Base-by-base conservation (phyloP, 2,329 filamentous ascomycete genomes). In the Botryotinia narcissicola region DNA sequence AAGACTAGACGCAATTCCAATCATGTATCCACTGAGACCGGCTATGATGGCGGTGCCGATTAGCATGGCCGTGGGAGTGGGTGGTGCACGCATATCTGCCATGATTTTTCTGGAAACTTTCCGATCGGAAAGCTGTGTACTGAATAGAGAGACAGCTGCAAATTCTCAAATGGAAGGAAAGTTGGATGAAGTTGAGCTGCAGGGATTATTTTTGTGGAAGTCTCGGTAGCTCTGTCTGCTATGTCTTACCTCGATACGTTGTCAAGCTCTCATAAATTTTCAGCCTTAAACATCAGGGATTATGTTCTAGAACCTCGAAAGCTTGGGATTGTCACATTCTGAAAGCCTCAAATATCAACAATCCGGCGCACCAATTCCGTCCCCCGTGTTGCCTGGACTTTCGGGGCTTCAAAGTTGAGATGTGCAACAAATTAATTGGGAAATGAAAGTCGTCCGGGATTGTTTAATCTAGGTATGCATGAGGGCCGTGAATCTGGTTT, bases 11-110 rank as follows among this genome's bases (percentile, higher is more conserved):
- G 87, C 89, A 74, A 97, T 84, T 76, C 93, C 94, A 32, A 98
- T 87, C 73, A 94, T 89, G 83, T 95, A 97, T 78, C 95, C 95
- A 1, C 89, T 88, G 71, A 96, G 81, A 77, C 93, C 90, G 75
- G 91, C 88, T 73, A 95, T 84, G 75, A 97, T 87, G 76, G 91
- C 90, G 29, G 93, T 94, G 72, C 91, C 89, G 75, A 95, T 84
- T 63, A 94, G 85, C 73, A 94, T 86, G 75, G 89, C 87, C 16
- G 78, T 32, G 4, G 77, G 76, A 0, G 79, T 78, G 9, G 80
- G 80, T 10, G 77, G 76, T 51, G 76, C 37, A 22, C 77, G 77
- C n/a, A 72, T 44, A 59, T 80, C 80, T 70, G 79, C 75, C 80
- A 81, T 80, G 18, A 4, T 75, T 70, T 32, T 32, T 12, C 48